Evolutionary conservation across 345 rosid species (phyloP).

Genomic region (Citrus medica): DNA sequence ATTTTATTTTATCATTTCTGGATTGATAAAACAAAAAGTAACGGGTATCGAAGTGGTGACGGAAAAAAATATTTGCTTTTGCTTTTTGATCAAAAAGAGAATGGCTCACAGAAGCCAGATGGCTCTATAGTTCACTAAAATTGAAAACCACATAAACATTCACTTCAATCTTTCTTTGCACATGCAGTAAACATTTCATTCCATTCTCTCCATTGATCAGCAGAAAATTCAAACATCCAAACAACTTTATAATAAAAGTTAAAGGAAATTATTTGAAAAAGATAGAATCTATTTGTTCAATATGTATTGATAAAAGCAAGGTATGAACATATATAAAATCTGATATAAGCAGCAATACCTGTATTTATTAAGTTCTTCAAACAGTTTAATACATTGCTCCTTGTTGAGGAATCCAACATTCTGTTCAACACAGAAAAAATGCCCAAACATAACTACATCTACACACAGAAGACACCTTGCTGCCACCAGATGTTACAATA

Average conservation of each 20-base stretch:
- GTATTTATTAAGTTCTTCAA: slow-evolving; percentile 80
- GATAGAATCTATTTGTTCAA: neutral
- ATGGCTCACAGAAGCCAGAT: neutral
- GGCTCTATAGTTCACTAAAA: neutral
- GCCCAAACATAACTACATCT: slow-evolving; percentile 9
- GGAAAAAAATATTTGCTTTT: too few species aligned
- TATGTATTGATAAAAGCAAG: neutral
- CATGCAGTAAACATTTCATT: neutral
- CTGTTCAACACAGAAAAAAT: slow-evolving; percentile 37
- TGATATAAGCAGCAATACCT: slow-evolving; percentile 42
- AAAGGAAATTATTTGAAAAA: neutral
- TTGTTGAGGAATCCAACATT: slow-evolving; percentile 55
- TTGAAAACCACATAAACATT: neutral
- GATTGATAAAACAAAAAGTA: neutral
- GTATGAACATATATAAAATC: neutral
- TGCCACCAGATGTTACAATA: neutral
- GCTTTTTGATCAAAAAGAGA: too few species aligned
- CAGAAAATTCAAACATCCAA: neutral
- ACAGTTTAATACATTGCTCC: slow-evolving; percentile 73
- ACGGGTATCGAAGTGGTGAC: too few species aligned
- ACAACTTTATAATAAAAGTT: neutral
- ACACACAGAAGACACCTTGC: neutral
- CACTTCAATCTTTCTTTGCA: neutral
- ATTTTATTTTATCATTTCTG: too few species aligned
- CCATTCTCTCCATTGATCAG: neutral